A percentile compares a stretch with the other conserved stretches of the same genome.
Evolutionary conservation across 768 basidiomycete species (phyloP).

Genomic region (Auricularia sp.): DNA sequence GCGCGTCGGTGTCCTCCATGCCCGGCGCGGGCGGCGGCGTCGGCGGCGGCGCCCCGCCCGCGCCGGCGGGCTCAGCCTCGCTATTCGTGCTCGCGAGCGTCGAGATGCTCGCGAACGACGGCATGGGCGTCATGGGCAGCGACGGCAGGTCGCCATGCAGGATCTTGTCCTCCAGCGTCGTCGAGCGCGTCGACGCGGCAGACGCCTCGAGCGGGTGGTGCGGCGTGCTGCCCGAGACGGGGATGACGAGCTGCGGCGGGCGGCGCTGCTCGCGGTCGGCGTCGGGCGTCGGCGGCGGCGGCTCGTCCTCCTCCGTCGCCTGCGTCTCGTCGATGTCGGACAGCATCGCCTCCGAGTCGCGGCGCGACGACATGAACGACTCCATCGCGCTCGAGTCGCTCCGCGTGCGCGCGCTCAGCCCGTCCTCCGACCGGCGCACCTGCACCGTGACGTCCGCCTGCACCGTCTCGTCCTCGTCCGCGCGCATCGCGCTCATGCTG

Average conservation of each 20-base stretch:
- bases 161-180: slow-evolving; percentile 43
- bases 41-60: slow-evolving; percentile 43
- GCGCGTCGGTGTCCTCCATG: slow-evolving; percentile 60
- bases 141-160: slow-evolving; percentile 42
- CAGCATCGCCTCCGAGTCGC: background rate
- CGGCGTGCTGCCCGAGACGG: background rate
- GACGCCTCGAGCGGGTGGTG: background rate
- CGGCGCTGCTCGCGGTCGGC: background rate
- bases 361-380: background rate
- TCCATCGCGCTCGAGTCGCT: background rate
- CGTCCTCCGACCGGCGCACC: background rate
- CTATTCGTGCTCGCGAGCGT: background rate
- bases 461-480: slow-evolving; percentile 57
- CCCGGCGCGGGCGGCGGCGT: slow-evolving; percentile 24
- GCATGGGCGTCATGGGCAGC: slow-evolving; percentile 29
- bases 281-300: background rate
- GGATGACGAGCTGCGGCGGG: background rate
- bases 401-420: background rate
- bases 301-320: slow-evolving; percentile 2
- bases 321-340: slow-evolving; percentile 1
- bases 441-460: slow-evolving; percentile 23
- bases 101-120: slow-evolving; percentile 5
- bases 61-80: slow-evolving; percentile 29
- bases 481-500: slow-evolving; percentile 32
- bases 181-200: background rate